These are phyloP conservation scores for Trichomonascaceae sp. DNA, from an alignment of 1,139 yeast genomes.

Conservation along the genomic window DNA sequence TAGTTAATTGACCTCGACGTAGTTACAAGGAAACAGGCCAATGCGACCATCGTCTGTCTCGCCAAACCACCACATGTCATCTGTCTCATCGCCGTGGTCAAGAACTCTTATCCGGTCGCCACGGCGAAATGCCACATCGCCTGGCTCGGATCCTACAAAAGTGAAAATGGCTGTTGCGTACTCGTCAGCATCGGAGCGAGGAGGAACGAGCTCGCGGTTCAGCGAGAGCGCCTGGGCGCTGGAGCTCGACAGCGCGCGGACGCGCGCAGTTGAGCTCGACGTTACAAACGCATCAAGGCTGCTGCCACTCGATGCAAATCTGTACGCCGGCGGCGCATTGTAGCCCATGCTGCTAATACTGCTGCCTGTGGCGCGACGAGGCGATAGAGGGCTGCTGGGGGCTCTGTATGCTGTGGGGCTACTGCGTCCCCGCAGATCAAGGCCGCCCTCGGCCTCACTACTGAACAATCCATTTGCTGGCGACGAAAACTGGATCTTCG, in stretches of 20 bases:
- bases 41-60: slow-evolving; percentile 29
- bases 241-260: slow-evolving; percentile 16
- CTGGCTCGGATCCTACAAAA: slow-evolving; percentile 28
- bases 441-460: slow-evolving; percentile 16
- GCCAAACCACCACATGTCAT: slow-evolving; percentile 53
- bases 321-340: not conserved
- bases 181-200: slow-evolving; percentile 14
- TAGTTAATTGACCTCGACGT: too few species aligned
- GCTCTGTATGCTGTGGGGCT: not conserved
- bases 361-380: not conserved
- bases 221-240: slow-evolving; percentile 15
- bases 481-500: slow-evolving; percentile 13
- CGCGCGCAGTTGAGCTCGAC: slow-evolving; percentile 8
- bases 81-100: slow-evolving; percentile 26
- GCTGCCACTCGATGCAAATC: not conserved
- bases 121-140: slow-evolving; percentile 36
- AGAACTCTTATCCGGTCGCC: slow-evolving; percentile 39
- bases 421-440: slow-evolving; percentile 9
- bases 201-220: slow-evolving; percentile 9
- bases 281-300: too few species aligned
- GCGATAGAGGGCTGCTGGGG: not conserved
- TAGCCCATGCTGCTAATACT: not conserved
- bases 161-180: slow-evolving; percentile 25
- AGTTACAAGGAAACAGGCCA: slow-evolving; percentile 47
- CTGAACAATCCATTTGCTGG: slow-evolving; percentile 18